Evolutionary conservation across 129 eudicot genomes (phyloP).

Genomic region (Kitagawia praeruptora): DNA sequence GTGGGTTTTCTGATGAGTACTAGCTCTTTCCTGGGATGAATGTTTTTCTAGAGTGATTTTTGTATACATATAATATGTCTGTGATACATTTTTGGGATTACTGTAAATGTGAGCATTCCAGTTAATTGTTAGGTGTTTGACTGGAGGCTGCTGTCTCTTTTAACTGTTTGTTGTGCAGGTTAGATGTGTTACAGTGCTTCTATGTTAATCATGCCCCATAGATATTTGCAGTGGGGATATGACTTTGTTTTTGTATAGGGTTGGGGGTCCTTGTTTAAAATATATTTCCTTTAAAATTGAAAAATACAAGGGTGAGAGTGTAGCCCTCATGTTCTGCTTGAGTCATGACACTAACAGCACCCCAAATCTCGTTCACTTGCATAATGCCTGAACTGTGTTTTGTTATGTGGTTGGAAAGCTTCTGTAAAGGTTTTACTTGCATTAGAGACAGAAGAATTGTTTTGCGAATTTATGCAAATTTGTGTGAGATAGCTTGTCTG

Average conservation of each 20-base stretch:
- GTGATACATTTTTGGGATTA: too few species aligned
- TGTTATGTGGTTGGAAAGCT: not conserved
- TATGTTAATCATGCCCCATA: not conserved
- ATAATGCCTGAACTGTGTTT: not conserved
- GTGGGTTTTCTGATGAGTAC: not conserved
- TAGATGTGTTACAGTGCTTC: not conserved
- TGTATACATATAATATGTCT: too few species aligned
- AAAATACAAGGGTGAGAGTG: not conserved
- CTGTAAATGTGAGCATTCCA: not conserved
- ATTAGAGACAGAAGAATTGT: not conserved
- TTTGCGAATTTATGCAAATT: not conserved
- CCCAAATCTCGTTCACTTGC: conserved; percentile 37
- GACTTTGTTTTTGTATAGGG: not conserved
- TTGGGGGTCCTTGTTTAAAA: not conserved
- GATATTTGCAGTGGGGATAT: not conserved
- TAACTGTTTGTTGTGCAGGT: not conserved
- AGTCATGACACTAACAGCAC: conserved; percentile 46
- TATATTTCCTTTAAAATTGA: not conserved
- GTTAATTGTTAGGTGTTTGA: not conserved
- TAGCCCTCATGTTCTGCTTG: not conserved
- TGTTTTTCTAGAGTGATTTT: not conserved
- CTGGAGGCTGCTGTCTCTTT: not conserved
- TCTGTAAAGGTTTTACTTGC: too few species aligned
- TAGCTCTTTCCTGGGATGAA: not conserved
- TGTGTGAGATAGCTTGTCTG: not conserved